A percentile compares a stretch with the other conserved stretches of the same genome.
These are phyloP conservation scores for Globomyces pollinis-pini DNA, from an alignment of 192 early-diverging fungal genomes.

Conservation along the genomic window DNA sequence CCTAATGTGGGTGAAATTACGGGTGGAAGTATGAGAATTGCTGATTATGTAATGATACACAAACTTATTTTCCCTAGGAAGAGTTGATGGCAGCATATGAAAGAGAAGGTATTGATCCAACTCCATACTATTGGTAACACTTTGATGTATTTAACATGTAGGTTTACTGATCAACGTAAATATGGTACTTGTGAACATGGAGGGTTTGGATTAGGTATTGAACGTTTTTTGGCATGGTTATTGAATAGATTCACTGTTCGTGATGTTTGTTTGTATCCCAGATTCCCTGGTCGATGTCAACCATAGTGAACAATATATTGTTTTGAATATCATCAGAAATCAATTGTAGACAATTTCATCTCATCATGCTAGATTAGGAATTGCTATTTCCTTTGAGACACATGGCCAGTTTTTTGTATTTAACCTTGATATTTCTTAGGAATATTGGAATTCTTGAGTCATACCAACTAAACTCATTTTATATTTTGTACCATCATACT, in stretches of 20 bases:
- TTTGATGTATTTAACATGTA: conserved; percentile 7
- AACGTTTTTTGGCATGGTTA: conserved; percentile 96
- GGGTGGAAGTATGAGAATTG: conserved; percentile 87
- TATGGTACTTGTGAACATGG: conserved; percentile 95
- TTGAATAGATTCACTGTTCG: conserved; percentile 84
- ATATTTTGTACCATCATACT: too few relatives aligned
- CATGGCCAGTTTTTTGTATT: too few relatives aligned
- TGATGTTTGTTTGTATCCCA: conserved; percentile 85
- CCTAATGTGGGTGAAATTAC: conserved; percentile 97
- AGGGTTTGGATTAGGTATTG: conserved; percentile 95
- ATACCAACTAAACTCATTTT: too few relatives aligned
- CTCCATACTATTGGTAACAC: conserved; percentile 88
- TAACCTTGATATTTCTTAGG: too few relatives aligned
- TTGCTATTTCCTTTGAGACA: too few relatives aligned
- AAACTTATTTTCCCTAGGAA: conserved; percentile 16
- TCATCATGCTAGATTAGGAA: too few relatives aligned
- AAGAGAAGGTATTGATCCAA: conserved; percentile 87
- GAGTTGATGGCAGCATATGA: conserved; percentile 76
- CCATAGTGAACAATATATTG: conserved; percentile 64
- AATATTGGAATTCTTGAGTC: too few relatives aligned
- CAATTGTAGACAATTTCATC: too few relatives aligned
- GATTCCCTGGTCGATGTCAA: conserved; percentile 78
- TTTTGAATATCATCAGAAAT: too few relatives aligned
- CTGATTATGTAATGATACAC: conserved; percentile 4
- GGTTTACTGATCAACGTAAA: conserved; percentile 93